Evolutionary conservation across 345 rosid genomes (phyloP).

Genomic region (Murraya paniculata): DNA sequence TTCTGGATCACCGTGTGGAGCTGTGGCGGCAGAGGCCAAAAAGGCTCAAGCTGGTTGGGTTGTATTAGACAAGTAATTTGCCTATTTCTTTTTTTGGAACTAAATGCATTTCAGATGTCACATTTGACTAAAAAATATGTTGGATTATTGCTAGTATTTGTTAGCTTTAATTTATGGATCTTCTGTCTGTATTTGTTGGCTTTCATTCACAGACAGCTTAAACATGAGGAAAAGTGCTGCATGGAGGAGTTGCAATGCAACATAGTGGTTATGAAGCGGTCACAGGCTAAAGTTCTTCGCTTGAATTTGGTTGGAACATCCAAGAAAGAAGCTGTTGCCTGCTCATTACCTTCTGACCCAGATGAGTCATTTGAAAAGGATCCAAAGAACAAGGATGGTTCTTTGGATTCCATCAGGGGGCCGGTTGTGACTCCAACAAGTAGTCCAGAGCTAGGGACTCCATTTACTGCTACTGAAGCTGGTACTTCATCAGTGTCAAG

Average conservation of each 20-base stretch:
- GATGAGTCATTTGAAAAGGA: slow-evolving; percentile 49
- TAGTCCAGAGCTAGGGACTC: slow-evolving; percentile 96
- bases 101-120: not conserved
- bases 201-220: slow-evolving; percentile 61
- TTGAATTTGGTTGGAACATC: slow-evolving; percentile 84
- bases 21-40: slow-evolving; percentile 87
- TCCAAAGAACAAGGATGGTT: slow-evolving; percentile 38
- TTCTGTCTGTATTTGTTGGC: not conserved
- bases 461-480: slow-evolving; percentile 91
- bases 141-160: not conserved
- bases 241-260: slow-evolving; percentile 97
- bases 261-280: slow-evolving; percentile 91
- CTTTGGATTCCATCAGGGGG: slow-evolving; percentile 55
- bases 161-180: not conserved
- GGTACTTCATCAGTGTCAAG: slow-evolving; percentile 96
- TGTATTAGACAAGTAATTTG: slow-evolving; percentile 85
- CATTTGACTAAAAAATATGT: not conserved
- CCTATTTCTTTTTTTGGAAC: not conserved
- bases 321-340: slow-evolving; percentile 43
- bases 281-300: slow-evolving; percentile 90
- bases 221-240: slow-evolving; percentile 80
- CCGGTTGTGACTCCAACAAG: slow-evolving; percentile 85
- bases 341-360: slow-evolving; percentile 36
- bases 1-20: slow-evolving; percentile 85
- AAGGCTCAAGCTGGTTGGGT: slow-evolving; percentile 82